phyloP scores from a whole-genome alignment of 208 protist genomes.

The Blechomonas ayalai region DNA sequence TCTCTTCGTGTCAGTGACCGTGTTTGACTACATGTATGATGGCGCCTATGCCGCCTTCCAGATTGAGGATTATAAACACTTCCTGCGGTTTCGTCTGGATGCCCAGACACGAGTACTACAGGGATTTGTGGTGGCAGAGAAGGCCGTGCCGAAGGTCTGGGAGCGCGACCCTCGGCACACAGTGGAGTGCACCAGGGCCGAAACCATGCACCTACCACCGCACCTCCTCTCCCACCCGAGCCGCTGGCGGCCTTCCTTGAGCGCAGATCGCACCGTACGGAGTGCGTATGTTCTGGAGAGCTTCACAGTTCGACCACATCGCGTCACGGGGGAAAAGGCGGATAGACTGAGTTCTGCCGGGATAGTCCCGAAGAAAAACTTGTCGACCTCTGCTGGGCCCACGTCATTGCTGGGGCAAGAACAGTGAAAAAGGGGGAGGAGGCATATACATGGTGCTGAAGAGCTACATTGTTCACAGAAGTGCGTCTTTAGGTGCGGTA shows the following conservation, averaged over 20 bases:
- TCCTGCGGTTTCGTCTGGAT: slow-evolving; percentile 65
- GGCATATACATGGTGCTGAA: too few relatives aligned
- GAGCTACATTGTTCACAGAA: too few relatives aligned
- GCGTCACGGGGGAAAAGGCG: slow-evolving; percentile 1
- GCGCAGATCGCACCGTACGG: slow-evolving; percentile 3
- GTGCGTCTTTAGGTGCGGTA: too few relatives aligned
- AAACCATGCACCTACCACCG: slow-evolving; percentile 31
- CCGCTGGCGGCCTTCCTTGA: slow-evolving; percentile 41
- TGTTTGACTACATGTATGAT: slow-evolving; percentile 76
- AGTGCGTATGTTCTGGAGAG: slow-evolving; percentile 34
- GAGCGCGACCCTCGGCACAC: slow-evolving; percentile 36
- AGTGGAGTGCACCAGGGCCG: slow-evolving; percentile 14
- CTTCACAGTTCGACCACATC: slow-evolving; percentile 52
- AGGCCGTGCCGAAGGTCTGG: slow-evolving; percentile 60
- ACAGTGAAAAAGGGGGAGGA: too few relatives aligned
- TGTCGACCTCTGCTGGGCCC: neutral
- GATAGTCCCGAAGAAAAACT: neutral
- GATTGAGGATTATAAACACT: slow-evolving; percentile 84
- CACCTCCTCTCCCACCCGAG: slow-evolving; percentile 54
- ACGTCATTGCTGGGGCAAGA: too few relatives aligned
- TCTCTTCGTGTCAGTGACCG: slow-evolving; percentile 57
- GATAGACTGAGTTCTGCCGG: too few relatives aligned
- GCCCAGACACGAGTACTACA: slow-evolving; percentile 44
- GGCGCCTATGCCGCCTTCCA: slow-evolving; percentile 77
- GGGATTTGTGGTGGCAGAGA: slow-evolving; percentile 50